Conservation (phyloP, 1,139 yeast species). For the Saccharomyces uvarum region DNA sequence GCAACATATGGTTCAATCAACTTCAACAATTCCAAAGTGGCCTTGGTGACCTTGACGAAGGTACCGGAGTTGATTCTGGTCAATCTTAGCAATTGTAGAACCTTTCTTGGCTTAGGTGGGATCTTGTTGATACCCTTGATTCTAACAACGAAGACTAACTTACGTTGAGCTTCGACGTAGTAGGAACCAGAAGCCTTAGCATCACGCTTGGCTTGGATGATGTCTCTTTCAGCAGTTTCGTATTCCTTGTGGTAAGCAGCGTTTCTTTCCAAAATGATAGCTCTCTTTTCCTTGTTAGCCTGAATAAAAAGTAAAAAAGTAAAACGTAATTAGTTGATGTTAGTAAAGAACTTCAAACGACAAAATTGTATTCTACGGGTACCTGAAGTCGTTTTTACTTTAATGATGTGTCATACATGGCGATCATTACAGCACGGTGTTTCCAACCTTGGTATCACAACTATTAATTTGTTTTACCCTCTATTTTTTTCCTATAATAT, state of each 20-base stretch:
- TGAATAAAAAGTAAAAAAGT: background rate
- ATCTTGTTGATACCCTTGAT: slow-evolving; percentile 99
- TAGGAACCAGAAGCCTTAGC: slow-evolving; percentile 94
- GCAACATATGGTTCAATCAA: slow-evolving; percentile 99
- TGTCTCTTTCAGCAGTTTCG: slow-evolving; percentile 89
- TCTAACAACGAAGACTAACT: slow-evolving; percentile 95
- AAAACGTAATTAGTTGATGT: background rate
- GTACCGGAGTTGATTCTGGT: slow-evolving; percentile 98
- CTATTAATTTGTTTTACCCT: background rate
- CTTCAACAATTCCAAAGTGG: slow-evolving; percentile 92
- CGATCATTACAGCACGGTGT: background rate
- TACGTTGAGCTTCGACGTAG: slow-evolving; percentile 96
- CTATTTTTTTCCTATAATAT: slow-evolving; percentile 27
- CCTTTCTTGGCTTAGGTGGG: slow-evolving; percentile 99
- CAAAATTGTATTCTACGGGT: background rate
- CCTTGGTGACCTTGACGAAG: slow-evolving; percentile 96
- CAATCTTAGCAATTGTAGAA: slow-evolving; percentile 93
- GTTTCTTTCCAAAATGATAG: slow-evolving; percentile 92
- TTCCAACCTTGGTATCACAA: background rate
- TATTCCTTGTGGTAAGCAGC: slow-evolving; percentile 98
- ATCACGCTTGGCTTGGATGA: slow-evolving; percentile 87
- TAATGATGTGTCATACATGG: background rate
- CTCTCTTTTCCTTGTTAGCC: slow-evolving; percentile 84
- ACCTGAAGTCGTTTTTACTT: background rate
- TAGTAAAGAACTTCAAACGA: background rate